Conservation (phyloP, 345 rosid genomes). For the Excoecaria agallocha region DNA sequence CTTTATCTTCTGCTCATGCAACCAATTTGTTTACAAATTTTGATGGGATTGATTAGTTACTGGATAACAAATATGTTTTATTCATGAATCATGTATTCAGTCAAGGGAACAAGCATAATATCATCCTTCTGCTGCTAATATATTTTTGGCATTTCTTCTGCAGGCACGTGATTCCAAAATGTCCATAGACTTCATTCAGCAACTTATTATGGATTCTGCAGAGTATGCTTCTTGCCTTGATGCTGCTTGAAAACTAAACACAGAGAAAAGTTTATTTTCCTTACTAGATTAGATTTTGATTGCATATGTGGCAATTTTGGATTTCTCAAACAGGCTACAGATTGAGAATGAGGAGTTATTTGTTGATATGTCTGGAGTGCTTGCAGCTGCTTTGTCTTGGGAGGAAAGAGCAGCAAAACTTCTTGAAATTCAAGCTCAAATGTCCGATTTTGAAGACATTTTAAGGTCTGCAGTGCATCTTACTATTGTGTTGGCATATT, state of each 20-base stretch:
- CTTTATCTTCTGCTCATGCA: background rate
- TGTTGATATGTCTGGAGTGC: slow-evolving; percentile 45
- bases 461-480: slow-evolving; percentile 48
- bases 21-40: background rate
- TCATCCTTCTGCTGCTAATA: background rate
- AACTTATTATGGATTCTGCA: slow-evolving; percentile 55
- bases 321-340: slow-evolving; percentile 50
- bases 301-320: slow-evolving; percentile 11
- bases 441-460: slow-evolving; percentile 69
- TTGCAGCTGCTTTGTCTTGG: slow-evolving; percentile 62
- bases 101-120: background rate
- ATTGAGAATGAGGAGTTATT: slow-evolving; percentile 60
- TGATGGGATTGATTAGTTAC: background rate
- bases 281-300: background rate
- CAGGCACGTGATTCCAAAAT: slow-evolving; percentile 58
- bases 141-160: slow-evolving; percentile 9
- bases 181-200: slow-evolving; percentile 57
- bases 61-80: slow-evolving; percentile 1
- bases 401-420: slow-evolving; percentile 61
- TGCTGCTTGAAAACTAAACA: slow-evolving; percentile 8
- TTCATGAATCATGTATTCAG: background rate
- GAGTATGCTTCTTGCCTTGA: slow-evolving; percentile 43
- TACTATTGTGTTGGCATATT: background rate
- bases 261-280: background rate
- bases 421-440: slow-evolving; percentile 51